Evolutionary conservation across 2,329 filamentous ascomycete species (phyloP).

Genomic region (Helicocarpus griseus): DNA sequence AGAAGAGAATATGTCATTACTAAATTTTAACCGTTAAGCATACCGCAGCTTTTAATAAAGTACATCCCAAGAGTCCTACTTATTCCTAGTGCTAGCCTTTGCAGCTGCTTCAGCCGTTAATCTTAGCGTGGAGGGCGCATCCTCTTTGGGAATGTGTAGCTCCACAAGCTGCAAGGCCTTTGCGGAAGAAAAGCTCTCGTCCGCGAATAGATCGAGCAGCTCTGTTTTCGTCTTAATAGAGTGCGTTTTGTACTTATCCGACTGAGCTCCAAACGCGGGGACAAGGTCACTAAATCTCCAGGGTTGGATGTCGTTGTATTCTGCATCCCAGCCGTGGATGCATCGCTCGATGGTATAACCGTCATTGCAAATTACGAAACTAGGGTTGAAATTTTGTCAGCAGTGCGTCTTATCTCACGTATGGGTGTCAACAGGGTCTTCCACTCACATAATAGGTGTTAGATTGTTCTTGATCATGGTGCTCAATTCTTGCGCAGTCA

Average conservation of each 20-base stretch:
- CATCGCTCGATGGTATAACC: slow-evolving; percentile 79
- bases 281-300: slow-evolving; percentile 65
- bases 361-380: slow-evolving; percentile 70
- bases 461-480: slow-evolving; percentile 67
- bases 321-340: slow-evolving; percentile 68
- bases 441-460: slow-evolving; percentile 59
- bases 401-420: background rate
- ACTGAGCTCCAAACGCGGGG: slow-evolving; percentile 53
- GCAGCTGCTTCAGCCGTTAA: slow-evolving; percentile 60
- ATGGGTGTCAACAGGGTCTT: background rate
- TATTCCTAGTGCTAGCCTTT: slow-evolving; percentile 45
- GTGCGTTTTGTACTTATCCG: slow-evolving; percentile 50
- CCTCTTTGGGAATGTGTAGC: slow-evolving; percentile 65
- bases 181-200: slow-evolving; percentile 51
- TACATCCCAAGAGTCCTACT: too few relatives aligned
- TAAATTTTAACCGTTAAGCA: too few relatives aligned
- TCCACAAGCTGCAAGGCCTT: slow-evolving; percentile 57
- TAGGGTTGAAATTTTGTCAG: background rate
- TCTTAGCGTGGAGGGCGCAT: slow-evolving; percentile 60
- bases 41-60: too few relatives aligned
- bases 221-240: slow-evolving; percentile 57
- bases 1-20: background rate
- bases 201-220: slow-evolving; percentile 52
- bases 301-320: slow-evolving; percentile 65
- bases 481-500: slow-evolving; percentile 72